A percentile compares a stretch with the other conserved stretches of the same genome.
These are phyloP conservation scores for Parasarocladium wereldwijsianum DNA, from an alignment of 2,329 filamentous ascomycete species.

Conservation along the genomic window DNA sequence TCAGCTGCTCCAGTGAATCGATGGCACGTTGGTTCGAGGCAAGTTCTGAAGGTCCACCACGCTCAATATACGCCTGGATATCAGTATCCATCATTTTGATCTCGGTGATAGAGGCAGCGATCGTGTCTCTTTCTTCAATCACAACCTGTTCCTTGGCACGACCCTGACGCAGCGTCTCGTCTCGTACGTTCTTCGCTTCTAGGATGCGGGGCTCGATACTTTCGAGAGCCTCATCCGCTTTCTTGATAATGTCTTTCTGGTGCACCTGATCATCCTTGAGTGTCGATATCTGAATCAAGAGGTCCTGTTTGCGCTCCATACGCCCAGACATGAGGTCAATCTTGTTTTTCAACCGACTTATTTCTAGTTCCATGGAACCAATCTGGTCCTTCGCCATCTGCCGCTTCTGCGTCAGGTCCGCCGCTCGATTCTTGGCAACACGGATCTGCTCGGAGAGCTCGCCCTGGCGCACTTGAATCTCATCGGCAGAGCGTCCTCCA, in stretches of 20 bases:
- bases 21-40: constrained; percentile 56
- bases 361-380: constrained; percentile 59
- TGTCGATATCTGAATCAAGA: constrained; percentile 58
- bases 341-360: constrained; percentile 59
- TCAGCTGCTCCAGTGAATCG: constrained; percentile 48
- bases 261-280: constrained; percentile 53
- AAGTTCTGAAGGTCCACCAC: constrained; percentile 60
- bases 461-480: constrained; percentile 67
- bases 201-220: constrained; percentile 60
- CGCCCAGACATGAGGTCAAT: constrained; percentile 57
- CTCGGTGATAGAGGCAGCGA: constrained; percentile 63
- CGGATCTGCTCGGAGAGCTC: constrained; percentile 52
- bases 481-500: constrained; percentile 56
- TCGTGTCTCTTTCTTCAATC: constrained; percentile 52
- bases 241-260: constrained; percentile 55
- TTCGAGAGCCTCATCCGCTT: constrained; percentile 59
- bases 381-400: constrained; percentile 57
- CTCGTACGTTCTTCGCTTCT: constrained; percentile 60
- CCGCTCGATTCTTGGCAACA: constrained; percentile 44
- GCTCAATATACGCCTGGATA: constrained; percentile 65
- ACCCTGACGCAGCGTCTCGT: constrained; percentile 60
- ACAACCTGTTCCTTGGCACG: constrained; percentile 59
- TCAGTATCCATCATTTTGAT: constrained; percentile 62
- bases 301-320: constrained; percentile 64
- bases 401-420: constrained; percentile 52